These are phyloP conservation scores for Tuber indicum DNA, from an alignment of 495 filamentous ascomycete species.

Conservation along the genomic window DNA sequence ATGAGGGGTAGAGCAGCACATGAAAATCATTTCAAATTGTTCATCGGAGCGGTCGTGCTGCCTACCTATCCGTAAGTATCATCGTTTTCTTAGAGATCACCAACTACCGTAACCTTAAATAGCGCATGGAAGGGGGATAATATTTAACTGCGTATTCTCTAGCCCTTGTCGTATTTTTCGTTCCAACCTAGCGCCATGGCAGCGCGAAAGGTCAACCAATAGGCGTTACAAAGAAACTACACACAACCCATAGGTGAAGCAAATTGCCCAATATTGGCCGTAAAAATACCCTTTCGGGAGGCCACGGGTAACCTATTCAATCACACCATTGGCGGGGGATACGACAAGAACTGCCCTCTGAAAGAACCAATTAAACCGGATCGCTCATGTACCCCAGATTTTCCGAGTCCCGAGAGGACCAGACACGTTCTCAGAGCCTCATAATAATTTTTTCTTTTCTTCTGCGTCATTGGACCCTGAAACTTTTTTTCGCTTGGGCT, in stretches of 20 bases:
- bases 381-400: background rate
- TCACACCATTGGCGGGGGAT: background rate
- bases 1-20: background rate
- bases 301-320: background rate
- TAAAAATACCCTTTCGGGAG: background rate
- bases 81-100: background rate
- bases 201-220: background rate
- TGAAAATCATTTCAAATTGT: background rate
- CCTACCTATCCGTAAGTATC: background rate
- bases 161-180: background rate
- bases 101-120: conserved; percentile 1
- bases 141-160: background rate
- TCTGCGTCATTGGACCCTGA: conserved; percentile 37
- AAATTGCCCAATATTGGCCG: background rate
- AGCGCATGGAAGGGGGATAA: background rate
- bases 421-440: conserved; percentile 23
- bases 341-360: background rate
- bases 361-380: background rate
- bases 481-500: conserved; percentile 5
- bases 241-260: background rate
- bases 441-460: conserved; percentile 8
- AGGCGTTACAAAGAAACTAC: background rate
- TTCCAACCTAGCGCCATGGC: background rate
- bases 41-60: background rate
- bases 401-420: background rate